Percentiles rank a stretch among this genome's conserved stretches.
Conservation (phyloP, 495 filamentous ascomycete species). For the Aspergillus campestris region DNA sequence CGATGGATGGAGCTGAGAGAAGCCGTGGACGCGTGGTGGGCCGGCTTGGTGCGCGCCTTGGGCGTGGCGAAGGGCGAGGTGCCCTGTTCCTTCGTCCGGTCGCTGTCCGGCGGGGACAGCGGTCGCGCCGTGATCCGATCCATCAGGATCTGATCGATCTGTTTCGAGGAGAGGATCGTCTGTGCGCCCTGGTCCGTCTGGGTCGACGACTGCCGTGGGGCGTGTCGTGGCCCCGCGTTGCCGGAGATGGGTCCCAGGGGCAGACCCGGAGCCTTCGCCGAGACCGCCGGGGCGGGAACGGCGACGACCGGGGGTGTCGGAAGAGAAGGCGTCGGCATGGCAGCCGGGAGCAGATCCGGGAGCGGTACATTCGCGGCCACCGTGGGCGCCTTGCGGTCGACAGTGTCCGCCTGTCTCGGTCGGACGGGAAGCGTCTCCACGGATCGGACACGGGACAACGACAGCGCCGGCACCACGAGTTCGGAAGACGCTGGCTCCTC, state of each 20-base stretch:
- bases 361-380: no score
- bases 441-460: constrained; percentile 32
- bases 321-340: constrained; percentile 11
- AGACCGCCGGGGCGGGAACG: constrained; percentile 42
- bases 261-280: constrained; percentile 33
- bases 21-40: constrained; percentile 26
- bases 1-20: constrained; percentile 26
- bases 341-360: neutral
- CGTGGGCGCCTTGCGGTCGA: neutral
- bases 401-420: neutral
- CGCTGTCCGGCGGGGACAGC: constrained; percentile 27
- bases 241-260: constrained; percentile 38
- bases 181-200: constrained; percentile 63
- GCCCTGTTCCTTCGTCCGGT: constrained; percentile 22
- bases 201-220: constrained; percentile 26
- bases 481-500: constrained; percentile 8
- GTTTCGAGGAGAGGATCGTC: constrained; percentile 63
- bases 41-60: constrained; percentile 28
- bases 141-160: constrained; percentile 59
- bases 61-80: constrained; percentile 33
- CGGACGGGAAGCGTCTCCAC: constrained; percentile 33
- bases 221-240: constrained; percentile 27
- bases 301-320: constrained; percentile 38
- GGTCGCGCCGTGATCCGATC: constrained; percentile 28
- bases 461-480: constrained; percentile 10